Evolutionary conservation across 192 early-diverging fungal genomes (phyloP).

Genomic region (Rhizophlyctis rosea): DNA sequence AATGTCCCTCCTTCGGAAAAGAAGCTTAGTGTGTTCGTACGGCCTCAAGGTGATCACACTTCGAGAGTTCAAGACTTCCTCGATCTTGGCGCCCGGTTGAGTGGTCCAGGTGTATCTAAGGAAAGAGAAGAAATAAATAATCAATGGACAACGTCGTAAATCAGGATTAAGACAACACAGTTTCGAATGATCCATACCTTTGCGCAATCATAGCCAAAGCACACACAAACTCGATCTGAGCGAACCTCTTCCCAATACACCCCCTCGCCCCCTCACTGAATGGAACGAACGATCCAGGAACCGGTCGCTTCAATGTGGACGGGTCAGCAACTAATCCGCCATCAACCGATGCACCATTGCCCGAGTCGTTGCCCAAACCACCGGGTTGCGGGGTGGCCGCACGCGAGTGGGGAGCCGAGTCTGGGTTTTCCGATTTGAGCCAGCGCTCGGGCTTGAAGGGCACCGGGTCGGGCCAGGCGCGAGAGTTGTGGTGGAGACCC

Average conservation of each 20-base stretch:
- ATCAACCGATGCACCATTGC: no score
- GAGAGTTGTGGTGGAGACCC: constrained; percentile 16
- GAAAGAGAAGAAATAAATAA: no score
- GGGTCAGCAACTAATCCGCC: no score
- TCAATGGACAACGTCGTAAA: no score
- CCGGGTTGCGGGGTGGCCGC: background rate
- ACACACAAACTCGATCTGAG: constrained; percentile 32
- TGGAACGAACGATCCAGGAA: constrained; percentile 23
- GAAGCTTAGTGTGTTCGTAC: no score
- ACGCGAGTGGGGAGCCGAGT: background rate
- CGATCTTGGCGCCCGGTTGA: background rate
- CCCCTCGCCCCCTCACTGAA: constrained; percentile 30
- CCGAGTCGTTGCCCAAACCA: no score
- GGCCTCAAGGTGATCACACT: background rate
- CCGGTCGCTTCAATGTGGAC: background rate
- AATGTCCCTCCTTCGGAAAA: no score
- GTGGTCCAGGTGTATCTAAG: background rate
- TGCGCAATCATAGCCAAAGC: constrained; percentile 20
- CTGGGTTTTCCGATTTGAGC: background rate
- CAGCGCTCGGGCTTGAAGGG: constrained; percentile 18
- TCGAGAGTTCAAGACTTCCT: background rate
- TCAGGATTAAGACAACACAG: no score
- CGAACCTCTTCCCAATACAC: constrained; percentile 41
- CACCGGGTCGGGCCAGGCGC: constrained; percentile 12
- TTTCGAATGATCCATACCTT: constrained; percentile 20